Evolutionary conservation across 1,139 yeast genomes (phyloP).

Genomic region (Yarrowia galli): DNA sequence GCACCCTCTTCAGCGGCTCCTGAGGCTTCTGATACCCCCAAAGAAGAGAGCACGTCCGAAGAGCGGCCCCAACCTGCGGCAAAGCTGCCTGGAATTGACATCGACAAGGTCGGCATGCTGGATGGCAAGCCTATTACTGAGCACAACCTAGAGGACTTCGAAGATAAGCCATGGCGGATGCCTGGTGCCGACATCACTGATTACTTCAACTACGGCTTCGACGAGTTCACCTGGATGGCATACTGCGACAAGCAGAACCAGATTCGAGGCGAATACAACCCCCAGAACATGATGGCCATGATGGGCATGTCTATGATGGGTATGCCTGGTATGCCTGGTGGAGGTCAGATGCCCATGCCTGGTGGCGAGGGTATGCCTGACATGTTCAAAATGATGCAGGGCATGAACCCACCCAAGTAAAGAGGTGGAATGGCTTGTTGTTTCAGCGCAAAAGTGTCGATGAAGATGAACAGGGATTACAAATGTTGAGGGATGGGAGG

Average conservation of each 20-base stretch:
- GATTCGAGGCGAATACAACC: conserved; percentile 78
- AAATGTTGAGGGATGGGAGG: conserved; percentile 8
- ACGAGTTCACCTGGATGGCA: conserved; percentile 95
- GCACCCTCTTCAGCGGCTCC: conserved; percentile 47
- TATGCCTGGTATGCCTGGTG: conserved; percentile 47
- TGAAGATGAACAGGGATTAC: not conserved
- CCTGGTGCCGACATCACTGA: conserved; percentile 96
- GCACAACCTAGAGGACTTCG: conserved; percentile 79
- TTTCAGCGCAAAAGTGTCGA: not conserved
- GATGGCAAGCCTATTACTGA: conserved; percentile 87
- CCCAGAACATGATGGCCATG: conserved; percentile 53
- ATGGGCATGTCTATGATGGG: conserved; percentile 50
- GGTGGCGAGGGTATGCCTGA: conserved; percentile 43
- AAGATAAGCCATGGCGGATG: conserved; percentile 96
- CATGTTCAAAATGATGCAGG: conserved; percentile 38
- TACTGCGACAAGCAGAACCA: conserved; percentile 90
- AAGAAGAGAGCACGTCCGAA: conserved; percentile 43
- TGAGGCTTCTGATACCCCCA: conserved; percentile 49
- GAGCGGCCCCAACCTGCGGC: conserved; percentile 40
- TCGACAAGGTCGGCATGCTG: conserved; percentile 77
- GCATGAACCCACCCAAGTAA: conserved; percentile 31
- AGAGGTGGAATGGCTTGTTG: conserved; percentile 21
- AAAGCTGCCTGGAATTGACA: conserved; percentile 61
- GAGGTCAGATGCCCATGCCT: conserved; percentile 43
- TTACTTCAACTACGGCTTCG: conserved; percentile 95